Evolutionary conservation across 768 basidiomycete species (phyloP), one percentile per base, ranked within the genome.

Genomic region (Tricholoma furcatifolium): DNA sequence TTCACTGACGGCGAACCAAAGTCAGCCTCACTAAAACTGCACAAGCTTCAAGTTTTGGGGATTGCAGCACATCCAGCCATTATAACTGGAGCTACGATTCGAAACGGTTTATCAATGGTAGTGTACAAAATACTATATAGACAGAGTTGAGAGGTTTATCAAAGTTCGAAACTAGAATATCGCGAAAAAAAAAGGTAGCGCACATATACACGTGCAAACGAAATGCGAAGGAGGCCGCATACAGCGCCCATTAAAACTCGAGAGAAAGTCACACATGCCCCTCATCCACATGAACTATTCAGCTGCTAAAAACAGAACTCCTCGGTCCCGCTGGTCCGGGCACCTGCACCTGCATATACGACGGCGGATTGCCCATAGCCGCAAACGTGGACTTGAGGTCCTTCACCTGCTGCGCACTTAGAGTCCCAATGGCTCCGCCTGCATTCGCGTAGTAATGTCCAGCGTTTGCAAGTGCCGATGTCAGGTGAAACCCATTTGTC

Each of bases 351-450:
- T 58, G 57, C 34, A 58, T n/a, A 46, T 58, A 58, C 14, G 53
- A n/a, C 4, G 54, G 32, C 23, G 47, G 24, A 74, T 75, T 48
- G 72, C 61, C 38, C 66, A 74, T 62, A 49, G 64, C 74, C 3
- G 77, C 78, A 53, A 84, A 79, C 3, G 78, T 81, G 8, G 78
- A 68, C 67, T 85, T 85, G 38, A 86, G 60, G 50, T 71, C 76
- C 63, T 84, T 82, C 65, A 86, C 70, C 60, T 86, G 84, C 54
- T 87, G 85, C 17, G 70, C 53, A 31, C 73, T 80, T 42, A 87
- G 63, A 2, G 71, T 70, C 40, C 70, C 72, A 4, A 68, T 67
- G 42, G 71, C 74, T 7, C 27, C 27, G 27, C 27, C 27, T 27
- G 27, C 7, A 46, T 36, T 15, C 69, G 62, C 52, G 62, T 63